These are phyloP conservation scores for Eimeria mitis DNA, from an alignment of 169 alveolate genomes.

Conservation along the genomic window DNA sequence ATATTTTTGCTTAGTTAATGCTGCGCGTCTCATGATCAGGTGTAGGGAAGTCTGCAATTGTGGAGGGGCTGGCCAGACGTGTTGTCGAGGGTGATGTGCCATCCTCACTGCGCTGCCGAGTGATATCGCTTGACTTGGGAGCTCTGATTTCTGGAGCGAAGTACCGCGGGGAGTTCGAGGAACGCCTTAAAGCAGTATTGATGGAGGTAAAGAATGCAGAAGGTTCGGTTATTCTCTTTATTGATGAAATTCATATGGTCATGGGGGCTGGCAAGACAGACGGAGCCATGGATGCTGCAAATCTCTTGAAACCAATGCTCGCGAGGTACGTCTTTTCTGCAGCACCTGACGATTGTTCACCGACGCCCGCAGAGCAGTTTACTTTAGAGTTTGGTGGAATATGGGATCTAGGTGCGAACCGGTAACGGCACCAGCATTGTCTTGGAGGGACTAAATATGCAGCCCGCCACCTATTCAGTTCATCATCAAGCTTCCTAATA, in stretches of 20 bases:
- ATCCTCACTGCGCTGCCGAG: slow-evolving; percentile 89
- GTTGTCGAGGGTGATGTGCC: slow-evolving; percentile 94
- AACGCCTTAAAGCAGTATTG: slow-evolving; percentile 91
- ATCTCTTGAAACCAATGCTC: slow-evolving; percentile 89
- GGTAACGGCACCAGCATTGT: not conserved
- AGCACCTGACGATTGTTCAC: not conserved
- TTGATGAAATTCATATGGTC: slow-evolving; percentile 94
- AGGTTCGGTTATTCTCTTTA: slow-evolving; percentile 93
- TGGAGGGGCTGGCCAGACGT: slow-evolving; percentile 94
- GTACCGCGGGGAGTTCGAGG: slow-evolving; percentile 96
- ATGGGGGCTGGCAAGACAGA: slow-evolving; percentile 96
- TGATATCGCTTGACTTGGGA: slow-evolving; percentile 91
- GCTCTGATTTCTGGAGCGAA: slow-evolving; percentile 90
- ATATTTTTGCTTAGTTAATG: not conserved
- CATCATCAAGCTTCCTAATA: not conserved
- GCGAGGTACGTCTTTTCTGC: slow-evolving; percentile 77
- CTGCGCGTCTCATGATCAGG: slow-evolving; percentile 29
- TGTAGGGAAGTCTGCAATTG: slow-evolving; percentile 95
- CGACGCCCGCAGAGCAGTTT: not conserved
- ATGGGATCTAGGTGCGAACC: not conserved
- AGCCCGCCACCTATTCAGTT: not conserved
- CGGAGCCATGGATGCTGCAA: slow-evolving; percentile 89
- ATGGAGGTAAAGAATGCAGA: slow-evolving; percentile 93
- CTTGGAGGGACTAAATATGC: not conserved
- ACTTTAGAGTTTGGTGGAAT: not conserved